Conservation (phyloP, 176 grass and related monocot genomes). For the Aegilops tauschii region DNA sequence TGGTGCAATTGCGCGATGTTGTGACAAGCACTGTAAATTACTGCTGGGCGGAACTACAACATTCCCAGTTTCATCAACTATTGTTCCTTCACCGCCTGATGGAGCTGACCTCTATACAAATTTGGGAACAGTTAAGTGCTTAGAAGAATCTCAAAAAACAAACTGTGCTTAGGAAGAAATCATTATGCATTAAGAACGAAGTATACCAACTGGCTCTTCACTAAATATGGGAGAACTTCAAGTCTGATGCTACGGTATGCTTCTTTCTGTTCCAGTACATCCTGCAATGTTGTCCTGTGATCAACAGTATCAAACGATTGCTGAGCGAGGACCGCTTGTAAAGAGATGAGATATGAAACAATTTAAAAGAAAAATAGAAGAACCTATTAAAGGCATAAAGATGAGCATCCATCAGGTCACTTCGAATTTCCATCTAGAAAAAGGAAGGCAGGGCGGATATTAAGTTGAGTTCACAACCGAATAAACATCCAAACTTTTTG, state of each 20-base stretch:
- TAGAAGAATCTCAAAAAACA: neutral
- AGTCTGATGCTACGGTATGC: conserved; percentile 80
- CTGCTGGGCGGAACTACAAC: conserved; percentile 42
- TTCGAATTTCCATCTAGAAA: conserved; percentile 91
- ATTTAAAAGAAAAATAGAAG: conserved; percentile 1
- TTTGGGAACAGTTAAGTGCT: conserved; percentile 29
- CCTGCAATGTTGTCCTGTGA: conserved; percentile 73
- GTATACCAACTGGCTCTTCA: conserved; percentile 87
- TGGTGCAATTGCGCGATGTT: conserved; percentile 67
- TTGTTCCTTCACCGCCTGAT: conserved; percentile 41
- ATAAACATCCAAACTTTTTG: neutral
- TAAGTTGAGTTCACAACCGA: conserved; percentile 18
- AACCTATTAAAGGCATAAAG: conserved; percentile 99
- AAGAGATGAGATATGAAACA: conserved; percentile 2
- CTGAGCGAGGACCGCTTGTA: neutral
- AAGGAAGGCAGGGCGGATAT: conserved; percentile 31
- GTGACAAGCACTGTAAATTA: conserved; percentile 78
- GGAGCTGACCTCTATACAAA: conserved; percentile 69
- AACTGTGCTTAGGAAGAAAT: neutral
- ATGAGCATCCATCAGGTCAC: conserved; percentile 98
- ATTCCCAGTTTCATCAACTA: conserved; percentile 49
- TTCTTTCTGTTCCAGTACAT: conserved; percentile 79
- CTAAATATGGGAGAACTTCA: conserved; percentile 88
- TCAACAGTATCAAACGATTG: conserved; percentile 12
- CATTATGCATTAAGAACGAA: conserved; percentile 24